These are phyloP conservation scores for Xylaria sp. DNA, from an alignment of 2,329 filamentous ascomycete species.

Conservation along the genomic window DNA sequence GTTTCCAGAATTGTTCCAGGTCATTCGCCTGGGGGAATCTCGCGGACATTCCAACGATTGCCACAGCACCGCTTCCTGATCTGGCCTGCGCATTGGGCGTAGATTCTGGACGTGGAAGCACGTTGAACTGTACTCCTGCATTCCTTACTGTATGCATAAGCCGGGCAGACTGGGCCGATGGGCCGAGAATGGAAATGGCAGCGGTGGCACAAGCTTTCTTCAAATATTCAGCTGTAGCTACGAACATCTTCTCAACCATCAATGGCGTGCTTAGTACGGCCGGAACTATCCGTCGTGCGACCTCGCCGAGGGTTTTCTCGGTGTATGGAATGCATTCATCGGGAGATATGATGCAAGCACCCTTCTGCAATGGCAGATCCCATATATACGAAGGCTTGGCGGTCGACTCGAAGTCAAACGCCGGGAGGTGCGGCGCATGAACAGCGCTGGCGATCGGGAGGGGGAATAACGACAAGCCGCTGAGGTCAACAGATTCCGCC, in stretches of 20 bases:
- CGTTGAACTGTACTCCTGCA: not conserved
- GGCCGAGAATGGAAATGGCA: constrained; percentile 19
- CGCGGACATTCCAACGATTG: constrained; percentile 46
- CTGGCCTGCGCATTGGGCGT: not conserved
- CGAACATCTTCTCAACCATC: constrained; percentile 17
- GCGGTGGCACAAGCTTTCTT: constrained; percentile 11
- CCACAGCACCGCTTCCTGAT: constrained; percentile 28
- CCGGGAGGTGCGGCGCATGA: constrained; percentile 25
- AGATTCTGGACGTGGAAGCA: not conserved
- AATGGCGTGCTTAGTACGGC: constrained; percentile 12
- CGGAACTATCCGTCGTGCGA: constrained; percentile 17
- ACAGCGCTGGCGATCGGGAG: constrained; percentile 23
- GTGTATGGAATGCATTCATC: constrained; percentile 16
- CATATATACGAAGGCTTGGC: constrained; percentile 24
- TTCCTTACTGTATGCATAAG: constrained; percentile 8
- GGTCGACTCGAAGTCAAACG: constrained; percentile 7
- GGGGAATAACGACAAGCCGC: not conserved
- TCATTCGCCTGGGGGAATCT: constrained; percentile 43
- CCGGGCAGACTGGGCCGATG: constrained; percentile 14
- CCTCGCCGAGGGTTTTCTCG: constrained; percentile 17
- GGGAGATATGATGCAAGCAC: constrained; percentile 26
- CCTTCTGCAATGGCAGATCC: constrained; percentile 21
- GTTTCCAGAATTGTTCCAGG: constrained; percentile 42
- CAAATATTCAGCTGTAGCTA: constrained; percentile 14
- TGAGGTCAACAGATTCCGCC: not conserved